Evolutionary conservation across 2,329 filamentous ascomycete species (phyloP), one percentile per base, ranked within the genome.

Genomic region (Trichoderma citrinoviride): DNA sequence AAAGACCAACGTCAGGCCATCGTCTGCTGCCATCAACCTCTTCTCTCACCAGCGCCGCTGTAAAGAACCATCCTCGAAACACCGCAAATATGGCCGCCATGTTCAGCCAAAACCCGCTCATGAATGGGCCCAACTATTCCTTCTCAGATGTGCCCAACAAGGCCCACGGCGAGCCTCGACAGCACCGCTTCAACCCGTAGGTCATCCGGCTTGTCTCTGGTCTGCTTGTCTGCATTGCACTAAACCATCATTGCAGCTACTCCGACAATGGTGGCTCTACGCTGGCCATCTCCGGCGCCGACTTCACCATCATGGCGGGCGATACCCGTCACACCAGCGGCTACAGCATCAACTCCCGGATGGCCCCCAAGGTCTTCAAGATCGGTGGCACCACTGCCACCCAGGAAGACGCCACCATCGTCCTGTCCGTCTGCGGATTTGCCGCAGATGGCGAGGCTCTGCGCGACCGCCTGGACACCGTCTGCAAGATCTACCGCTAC

Each of bases 401-500:
- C 64, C 92, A 96, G 77, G 87, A 90, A 67, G 92, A 93, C 71
- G 91, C 92, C 60, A 91, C 88, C 62, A 91, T 99, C 73, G 87
- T 98, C 17, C 85, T 99, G 55, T 96, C 93, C 2, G 94, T 99
- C 0, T 94, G 97, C 49, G 95, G 95, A 53, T 99, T 97, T 76
- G 92, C 93, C 15, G 95, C 95, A 68, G 95, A 99, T 77, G 95
- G 95, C 66, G 88, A 93, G 73, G 94, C 95, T 41, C 84, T 99
- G 71, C 94, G 95, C 79, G 94, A 98, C 81, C 91, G 92, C 69
- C 87, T 98, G 69, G 94, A 98, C 77, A 89, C 92, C 68, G 87
- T 97, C 74, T 95, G 96, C 83, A 98, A 97, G 84, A 96, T 98
- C 90, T 98, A 98, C 87, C 91, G 91, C 74, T 97, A 97, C 83